phyloP scores from a whole-genome alignment of 352 stramenopile species.

The Pythium grandisporangium region DNA sequence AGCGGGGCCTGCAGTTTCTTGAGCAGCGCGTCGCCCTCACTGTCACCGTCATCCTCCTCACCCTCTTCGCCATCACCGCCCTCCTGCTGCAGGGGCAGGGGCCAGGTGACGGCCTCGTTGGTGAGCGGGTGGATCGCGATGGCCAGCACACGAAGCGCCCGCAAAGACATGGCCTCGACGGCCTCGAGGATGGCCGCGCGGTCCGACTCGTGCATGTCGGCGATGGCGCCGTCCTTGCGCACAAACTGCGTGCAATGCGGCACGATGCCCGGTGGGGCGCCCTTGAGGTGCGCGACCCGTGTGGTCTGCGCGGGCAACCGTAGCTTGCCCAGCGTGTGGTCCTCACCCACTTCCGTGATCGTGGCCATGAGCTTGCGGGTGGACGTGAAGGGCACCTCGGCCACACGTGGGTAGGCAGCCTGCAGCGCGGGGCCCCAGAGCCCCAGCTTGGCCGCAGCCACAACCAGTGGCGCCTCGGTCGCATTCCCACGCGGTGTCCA shows the following conservation, averaged over 20 bases:
- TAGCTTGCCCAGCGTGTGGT: constrained; percentile 4
- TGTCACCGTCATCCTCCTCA: too few species aligned
- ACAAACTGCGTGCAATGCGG: constrained; percentile 11
- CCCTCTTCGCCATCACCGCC: too few species aligned
- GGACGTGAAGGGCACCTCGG: constrained; percentile 89
- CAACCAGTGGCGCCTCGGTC: constrained; percentile 29
- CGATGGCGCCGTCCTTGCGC: constrained; percentile 9
- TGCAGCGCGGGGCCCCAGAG: constrained; percentile 18
- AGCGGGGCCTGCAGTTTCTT: constrained; percentile 26
- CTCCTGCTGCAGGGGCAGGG: too few species aligned
- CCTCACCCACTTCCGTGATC: constrained; percentile 7
- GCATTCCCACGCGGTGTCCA: constrained; percentile 28
- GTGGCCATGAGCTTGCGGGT: constrained; percentile 87
- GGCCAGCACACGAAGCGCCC: constrained; percentile 49
- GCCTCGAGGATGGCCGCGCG: constrained; percentile 17
- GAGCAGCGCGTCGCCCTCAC: constrained; percentile 20
- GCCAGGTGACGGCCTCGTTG: constrained; percentile 19
- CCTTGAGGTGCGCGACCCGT: constrained; percentile 14
- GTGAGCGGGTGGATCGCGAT: constrained; percentile 42
- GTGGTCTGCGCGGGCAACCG: constrained; percentile 1
- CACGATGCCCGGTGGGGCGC: constrained; percentile 17
- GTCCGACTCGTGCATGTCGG: constrained; percentile 3
- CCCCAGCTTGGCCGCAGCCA: constrained; percentile 28
- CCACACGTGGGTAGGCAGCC: constrained; percentile 34
- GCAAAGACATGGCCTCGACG: constrained; percentile 21